Evolutionary conservation across 2,329 filamentous ascomycete species (phyloP).

Genomic region (Sordariomycetes sp.): DNA sequence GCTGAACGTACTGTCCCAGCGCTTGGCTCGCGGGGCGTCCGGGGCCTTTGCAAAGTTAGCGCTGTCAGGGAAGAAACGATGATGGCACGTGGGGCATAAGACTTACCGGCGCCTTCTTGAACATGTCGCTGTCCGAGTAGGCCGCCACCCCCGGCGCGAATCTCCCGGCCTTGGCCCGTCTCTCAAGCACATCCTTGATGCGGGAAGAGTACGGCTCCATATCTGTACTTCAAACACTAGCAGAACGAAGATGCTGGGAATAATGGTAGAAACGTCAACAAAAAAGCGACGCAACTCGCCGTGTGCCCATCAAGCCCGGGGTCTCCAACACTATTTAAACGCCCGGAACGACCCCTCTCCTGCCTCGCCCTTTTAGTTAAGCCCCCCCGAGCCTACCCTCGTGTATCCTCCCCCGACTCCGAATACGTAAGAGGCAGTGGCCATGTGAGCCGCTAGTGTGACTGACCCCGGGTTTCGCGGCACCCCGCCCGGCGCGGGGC

Average conservation of each 20-base stretch:
- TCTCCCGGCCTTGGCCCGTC: slow-evolving; percentile 58
- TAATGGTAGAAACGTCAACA: background rate
- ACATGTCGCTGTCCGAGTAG: slow-evolving; percentile 65
- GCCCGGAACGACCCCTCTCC: background rate
- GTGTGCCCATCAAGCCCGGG: background rate
- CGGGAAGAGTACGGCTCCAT: slow-evolving; percentile 6
- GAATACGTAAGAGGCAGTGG: background rate
- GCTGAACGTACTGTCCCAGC: slow-evolving; percentile 64
- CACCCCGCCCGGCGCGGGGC: background rate
- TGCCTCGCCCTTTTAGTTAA: background rate
- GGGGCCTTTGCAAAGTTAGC: slow-evolving; percentile 13
- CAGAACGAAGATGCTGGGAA: background rate
- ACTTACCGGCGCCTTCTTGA: slow-evolving; percentile 23
- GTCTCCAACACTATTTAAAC: background rate
- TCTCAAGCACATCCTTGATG: slow-evolving; percentile 50
- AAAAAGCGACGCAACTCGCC: background rate
- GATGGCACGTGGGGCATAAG: background rate
- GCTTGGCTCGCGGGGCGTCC: slow-evolving; percentile 62
- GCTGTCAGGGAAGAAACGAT: background rate
- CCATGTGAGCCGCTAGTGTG: background rate
- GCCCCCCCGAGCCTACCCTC: background rate
- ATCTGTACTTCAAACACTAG: background rate
- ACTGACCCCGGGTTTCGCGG: background rate
- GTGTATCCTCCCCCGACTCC: background rate
- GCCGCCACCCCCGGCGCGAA: slow-evolving; percentile 67